Evolutionary conservation across 495 filamentous ascomycete genomes (phyloP).

Genomic region (Tuber microsphaerosporum): DNA sequence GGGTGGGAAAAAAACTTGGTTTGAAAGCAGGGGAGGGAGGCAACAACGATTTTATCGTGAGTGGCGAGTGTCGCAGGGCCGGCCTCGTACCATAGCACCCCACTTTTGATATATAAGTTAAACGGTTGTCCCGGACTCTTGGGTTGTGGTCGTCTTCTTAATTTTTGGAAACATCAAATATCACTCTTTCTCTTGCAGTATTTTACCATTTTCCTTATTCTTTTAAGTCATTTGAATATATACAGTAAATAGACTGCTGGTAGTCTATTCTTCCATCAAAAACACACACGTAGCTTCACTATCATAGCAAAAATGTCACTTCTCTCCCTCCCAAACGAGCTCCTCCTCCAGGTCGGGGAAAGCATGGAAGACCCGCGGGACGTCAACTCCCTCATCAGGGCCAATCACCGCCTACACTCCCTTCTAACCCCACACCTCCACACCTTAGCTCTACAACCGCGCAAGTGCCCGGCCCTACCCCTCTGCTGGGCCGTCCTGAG

Average conservation of each 20-base stretch:
- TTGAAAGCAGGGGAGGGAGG: neutral
- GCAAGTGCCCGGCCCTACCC: constrained; percentile 1
- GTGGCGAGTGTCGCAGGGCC: neutral
- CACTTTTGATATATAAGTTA: constrained; percentile 1
- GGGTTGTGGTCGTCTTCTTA: neutral
- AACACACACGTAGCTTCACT: neutral
- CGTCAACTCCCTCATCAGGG: constrained; percentile 12
- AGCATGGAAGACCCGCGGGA: constrained; percentile 9
- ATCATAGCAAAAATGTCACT: constrained; percentile 12
- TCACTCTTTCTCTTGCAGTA: neutral
- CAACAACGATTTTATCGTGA: neutral
- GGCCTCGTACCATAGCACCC: neutral
- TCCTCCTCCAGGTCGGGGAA: constrained; percentile 21
- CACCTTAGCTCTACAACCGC: constrained; percentile 14
- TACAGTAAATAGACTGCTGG: neutral
- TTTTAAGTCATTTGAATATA: neutral
- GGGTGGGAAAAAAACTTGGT: neutral
- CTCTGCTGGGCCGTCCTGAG: constrained; percentile 30
- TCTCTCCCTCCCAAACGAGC: constrained; percentile 27
- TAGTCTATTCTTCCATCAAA: neutral
- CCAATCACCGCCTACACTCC: constrained; percentile 8
- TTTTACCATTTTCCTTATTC: neutral
- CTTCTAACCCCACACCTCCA: constrained; percentile 29
- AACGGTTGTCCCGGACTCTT: neutral
- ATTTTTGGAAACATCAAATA: neutral